A percentile compares a stretch with the other conserved stretches of the same genome.
Evolutionary conservation across 495 filamentous ascomycete species (phyloP).

Genomic region (Aspergillus indologenus): DNA sequence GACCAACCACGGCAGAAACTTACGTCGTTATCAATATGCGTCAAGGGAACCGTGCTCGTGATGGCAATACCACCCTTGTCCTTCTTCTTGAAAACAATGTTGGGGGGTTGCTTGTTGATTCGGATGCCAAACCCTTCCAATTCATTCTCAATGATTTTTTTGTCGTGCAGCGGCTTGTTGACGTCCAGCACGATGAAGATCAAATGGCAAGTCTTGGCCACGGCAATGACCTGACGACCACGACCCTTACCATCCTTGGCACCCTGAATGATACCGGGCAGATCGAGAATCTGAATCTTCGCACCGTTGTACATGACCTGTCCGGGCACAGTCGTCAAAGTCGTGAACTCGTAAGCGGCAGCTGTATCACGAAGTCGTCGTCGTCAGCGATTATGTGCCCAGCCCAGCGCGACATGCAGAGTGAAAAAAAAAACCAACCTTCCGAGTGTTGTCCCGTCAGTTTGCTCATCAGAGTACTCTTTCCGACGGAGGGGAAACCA

Average conservation of each 20-base stretch:
- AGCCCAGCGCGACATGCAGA: background rate
- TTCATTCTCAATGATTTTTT: conserved; percentile 94
- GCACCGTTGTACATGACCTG: conserved; percentile 97
- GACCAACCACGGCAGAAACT: conserved; percentile 15
- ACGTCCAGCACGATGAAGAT: conserved; percentile 99
- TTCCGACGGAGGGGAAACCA: conserved; percentile 95
- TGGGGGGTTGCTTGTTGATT: conserved; percentile 95
- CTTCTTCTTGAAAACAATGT: conserved; percentile 98
- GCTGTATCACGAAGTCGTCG: conserved; percentile 45
- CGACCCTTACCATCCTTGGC: conserved; percentile 98
- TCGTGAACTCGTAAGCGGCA: conserved; percentile 98
- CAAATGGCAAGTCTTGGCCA: conserved; percentile 96
- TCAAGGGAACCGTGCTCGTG: conserved; percentile 85
- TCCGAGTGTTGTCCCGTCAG: conserved; percentile 97
- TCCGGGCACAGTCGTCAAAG: conserved; percentile 92
- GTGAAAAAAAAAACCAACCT: conserved; percentile 36
- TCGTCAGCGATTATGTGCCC: conserved; percentile 19
- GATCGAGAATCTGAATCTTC: conserved; percentile 97
- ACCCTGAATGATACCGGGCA: conserved; percentile 97
- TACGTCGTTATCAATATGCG: conserved; percentile 86
- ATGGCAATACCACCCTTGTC: conserved; percentile 96
- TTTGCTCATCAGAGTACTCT: conserved; percentile 93
- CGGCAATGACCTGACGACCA: conserved; percentile 97
- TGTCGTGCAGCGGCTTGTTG: conserved; percentile 96
- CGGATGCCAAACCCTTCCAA: conserved; percentile 96